Evolutionary conservation across 768 basidiomycete species (phyloP).

Genomic region (Trametes gibbosa): DNA sequence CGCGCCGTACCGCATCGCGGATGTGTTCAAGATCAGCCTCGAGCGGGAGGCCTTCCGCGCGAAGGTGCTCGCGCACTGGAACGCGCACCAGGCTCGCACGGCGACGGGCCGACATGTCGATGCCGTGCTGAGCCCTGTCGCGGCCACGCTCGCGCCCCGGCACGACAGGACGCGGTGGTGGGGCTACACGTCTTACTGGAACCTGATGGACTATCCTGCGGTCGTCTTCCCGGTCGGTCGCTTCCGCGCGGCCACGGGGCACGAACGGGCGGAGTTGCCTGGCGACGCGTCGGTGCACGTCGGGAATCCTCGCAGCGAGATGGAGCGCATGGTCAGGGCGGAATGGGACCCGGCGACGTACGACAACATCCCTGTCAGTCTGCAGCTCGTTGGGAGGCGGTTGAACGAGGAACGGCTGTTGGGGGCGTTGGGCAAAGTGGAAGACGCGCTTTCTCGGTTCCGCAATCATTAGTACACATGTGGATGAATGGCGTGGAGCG

Average conservation of each 20-base stretch:
- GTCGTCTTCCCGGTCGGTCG: conserved; percentile 47
- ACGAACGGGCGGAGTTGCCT: conserved; percentile 15
- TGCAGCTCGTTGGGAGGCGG: conserved; percentile 51
- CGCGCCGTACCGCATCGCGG: conserved; percentile 37
- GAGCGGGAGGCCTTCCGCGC: conserved; percentile 43
- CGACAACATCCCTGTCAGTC: conserved; percentile 41
- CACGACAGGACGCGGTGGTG: conserved; percentile 49
- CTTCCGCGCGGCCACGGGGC: conserved; percentile 29
- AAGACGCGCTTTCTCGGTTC: conserved; percentile 27
- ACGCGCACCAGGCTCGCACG: conserved; percentile 36
- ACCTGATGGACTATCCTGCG: conserved; percentile 47
- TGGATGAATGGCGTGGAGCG: neutral
- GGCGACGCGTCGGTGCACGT: conserved; percentile 3
- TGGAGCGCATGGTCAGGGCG: conserved; percentile 34
- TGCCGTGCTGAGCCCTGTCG: conserved; percentile 45
- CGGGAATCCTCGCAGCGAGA: conserved; percentile 32
- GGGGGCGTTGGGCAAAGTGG: conserved; percentile 42
- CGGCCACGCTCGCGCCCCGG: conserved; percentile 46
- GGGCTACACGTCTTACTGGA: conserved; percentile 53
- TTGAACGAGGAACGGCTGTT: conserved; percentile 50
- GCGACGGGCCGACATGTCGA: conserved; percentile 46
- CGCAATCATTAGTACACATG: conserved; percentile 6
- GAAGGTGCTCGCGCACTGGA: conserved; percentile 44
- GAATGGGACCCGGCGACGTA: conserved; percentile 45
- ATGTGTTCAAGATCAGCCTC: conserved; percentile 44